phyloP scores from a whole-genome alignment of 2,329 filamentous ascomycete species.

The Claviceps sorghi region DNA sequence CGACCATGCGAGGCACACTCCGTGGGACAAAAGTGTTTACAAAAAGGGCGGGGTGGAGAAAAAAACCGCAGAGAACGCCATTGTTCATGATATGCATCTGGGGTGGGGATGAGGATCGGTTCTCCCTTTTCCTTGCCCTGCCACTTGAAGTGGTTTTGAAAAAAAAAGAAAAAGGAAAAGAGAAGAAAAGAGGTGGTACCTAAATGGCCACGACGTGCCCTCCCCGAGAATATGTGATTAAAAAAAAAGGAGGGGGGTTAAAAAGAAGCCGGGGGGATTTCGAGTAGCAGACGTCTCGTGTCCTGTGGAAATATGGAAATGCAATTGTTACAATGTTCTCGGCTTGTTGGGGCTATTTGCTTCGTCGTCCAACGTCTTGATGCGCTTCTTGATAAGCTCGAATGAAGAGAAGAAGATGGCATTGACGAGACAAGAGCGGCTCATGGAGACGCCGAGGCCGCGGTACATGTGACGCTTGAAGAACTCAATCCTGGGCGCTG shows the following conservation, averaged over 20 bases:
- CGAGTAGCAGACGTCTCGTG: background rate
- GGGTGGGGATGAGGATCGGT: background rate
- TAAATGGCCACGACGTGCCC: background rate
- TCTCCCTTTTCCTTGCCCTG: background rate
- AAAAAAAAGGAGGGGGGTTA: background rate
- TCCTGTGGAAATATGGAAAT: background rate
- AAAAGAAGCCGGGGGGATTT: background rate
- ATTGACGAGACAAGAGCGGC: slow-evolving; percentile 68
- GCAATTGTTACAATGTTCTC: slow-evolving; percentile 7
- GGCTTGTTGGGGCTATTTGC: slow-evolving; percentile 2
- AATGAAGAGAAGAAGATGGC: slow-evolving; percentile 84
- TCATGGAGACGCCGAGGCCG: slow-evolving; percentile 70
- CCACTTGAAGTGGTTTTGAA: background rate
- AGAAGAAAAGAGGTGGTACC: background rate
- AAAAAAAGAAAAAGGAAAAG: background rate
- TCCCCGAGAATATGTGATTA: background rate
- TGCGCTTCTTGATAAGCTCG: slow-evolving; percentile 63
- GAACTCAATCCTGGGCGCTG: slow-evolving; percentile 61
- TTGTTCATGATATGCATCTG: slow-evolving; percentile 3
- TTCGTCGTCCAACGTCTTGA: slow-evolving; percentile 33
- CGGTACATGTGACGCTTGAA: slow-evolving; percentile 69
- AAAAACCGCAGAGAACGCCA: background rate
- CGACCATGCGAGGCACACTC: background rate
- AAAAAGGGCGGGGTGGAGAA: background rate
- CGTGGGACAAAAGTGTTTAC: background rate